Conservation (phyloP, 305 asterid species). For the Solanum chacoense region DNA sequence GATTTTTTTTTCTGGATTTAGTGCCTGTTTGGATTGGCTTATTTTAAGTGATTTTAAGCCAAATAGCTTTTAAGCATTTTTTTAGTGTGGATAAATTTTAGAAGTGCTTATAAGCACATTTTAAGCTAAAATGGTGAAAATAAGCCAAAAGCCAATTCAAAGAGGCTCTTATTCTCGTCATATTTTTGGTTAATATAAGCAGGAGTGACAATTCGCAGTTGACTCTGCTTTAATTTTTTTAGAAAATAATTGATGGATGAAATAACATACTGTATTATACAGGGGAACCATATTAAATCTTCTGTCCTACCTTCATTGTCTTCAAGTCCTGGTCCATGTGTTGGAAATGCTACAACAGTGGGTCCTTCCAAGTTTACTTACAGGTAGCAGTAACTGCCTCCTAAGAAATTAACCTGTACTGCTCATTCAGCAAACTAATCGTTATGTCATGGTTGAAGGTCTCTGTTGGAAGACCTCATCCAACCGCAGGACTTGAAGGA, state of each 20-base stretch:
- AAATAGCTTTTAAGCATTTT: neutral
- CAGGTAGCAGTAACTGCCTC: conserved; percentile 44
- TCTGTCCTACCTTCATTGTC: conserved; percentile 42
- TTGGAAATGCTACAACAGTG: conserved; percentile 44
- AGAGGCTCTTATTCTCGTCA: neutral
- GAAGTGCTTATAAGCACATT: neutral
- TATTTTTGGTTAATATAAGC: conserved; percentile 2
- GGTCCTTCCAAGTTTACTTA: conserved; percentile 85
- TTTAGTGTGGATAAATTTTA: neutral
- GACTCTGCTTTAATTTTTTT: neutral
- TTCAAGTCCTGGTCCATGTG: conserved; percentile 44
- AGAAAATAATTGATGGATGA: neutral
- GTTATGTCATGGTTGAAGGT: conserved; percentile 38
- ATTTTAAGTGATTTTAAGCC: neutral
- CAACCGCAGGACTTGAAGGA: conserved; percentile 91
- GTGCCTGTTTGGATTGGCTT: neutral
- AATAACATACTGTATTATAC: conserved; percentile 5
- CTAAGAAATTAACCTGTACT: conserved; percentile 1
- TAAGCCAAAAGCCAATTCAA: neutral
- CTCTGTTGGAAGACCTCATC: conserved; percentile 90
- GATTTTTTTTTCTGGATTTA: neutral
- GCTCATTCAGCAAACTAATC: conserved; percentile 31
- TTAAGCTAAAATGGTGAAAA: neutral
- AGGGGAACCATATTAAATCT: conserved; percentile 61
- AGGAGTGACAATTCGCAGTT: conserved; percentile 37